Conservation (phyloP, 768 basidiomycete genomes). For the Pisolithus tinctorius region DNA sequence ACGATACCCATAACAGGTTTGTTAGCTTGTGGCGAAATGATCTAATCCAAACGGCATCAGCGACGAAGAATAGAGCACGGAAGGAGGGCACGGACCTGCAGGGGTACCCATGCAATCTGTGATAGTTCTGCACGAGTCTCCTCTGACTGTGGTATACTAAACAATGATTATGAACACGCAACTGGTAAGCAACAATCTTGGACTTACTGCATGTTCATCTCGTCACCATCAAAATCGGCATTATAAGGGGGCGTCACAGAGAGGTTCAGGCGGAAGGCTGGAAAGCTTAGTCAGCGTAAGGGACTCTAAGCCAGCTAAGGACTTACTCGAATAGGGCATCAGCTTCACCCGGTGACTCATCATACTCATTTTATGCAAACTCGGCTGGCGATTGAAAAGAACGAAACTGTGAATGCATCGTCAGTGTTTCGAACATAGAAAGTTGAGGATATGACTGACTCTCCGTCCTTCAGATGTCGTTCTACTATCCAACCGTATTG, state of each 20-base stretch:
- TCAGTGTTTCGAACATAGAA: background rate
- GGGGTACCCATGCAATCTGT: slow-evolving; percentile 97
- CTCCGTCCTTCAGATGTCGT: slow-evolving; percentile 95
- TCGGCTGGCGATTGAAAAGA: slow-evolving; percentile 96
- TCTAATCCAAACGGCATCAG: slow-evolving; percentile 40
- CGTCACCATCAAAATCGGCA: slow-evolving; percentile 99
- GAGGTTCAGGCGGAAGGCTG: slow-evolving; percentile 95
- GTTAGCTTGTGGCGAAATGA: slow-evolving; percentile 98
- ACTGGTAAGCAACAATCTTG: background rate
- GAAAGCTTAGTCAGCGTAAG: slow-evolving; percentile 14
- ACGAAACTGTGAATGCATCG: slow-evolving; percentile 52
- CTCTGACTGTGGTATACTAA: slow-evolving; percentile 93
- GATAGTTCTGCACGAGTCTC: slow-evolving; percentile 97
- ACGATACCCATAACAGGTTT: slow-evolving; percentile 99
- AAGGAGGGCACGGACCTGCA: slow-evolving; percentile 54
- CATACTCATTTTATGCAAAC: slow-evolving; percentile 99
- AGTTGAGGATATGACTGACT: slow-evolving; percentile 52
- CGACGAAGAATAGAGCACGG: background rate
- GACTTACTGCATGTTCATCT: slow-evolving; percentile 99
- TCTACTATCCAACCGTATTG: slow-evolving; percentile 99
- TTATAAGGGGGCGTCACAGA: slow-evolving; percentile 99
- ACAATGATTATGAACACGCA: slow-evolving; percentile 6
- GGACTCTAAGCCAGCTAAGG: background rate
- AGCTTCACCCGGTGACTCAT: slow-evolving; percentile 97
- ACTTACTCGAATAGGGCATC: slow-evolving; percentile 96